A percentile compares a stretch with the other conserved stretches of the same genome.
Evolutionary conservation across 495 filamentous ascomycete species (phyloP).

Genomic region (Aspergillus sparsus): DNA sequence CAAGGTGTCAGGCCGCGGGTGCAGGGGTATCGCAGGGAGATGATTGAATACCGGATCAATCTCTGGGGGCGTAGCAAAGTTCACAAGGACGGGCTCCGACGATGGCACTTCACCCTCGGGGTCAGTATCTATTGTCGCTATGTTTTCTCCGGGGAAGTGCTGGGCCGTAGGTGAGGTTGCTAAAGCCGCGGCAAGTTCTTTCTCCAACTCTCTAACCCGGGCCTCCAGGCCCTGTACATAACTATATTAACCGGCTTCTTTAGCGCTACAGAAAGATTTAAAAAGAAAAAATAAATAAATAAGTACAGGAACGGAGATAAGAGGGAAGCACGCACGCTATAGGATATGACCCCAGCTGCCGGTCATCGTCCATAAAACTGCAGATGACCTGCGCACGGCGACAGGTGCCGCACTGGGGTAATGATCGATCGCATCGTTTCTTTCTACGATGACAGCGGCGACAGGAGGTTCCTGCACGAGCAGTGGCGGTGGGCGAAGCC

Average conservation of each 20-base stretch:
- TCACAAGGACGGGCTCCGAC: neutral
- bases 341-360: constrained; percentile 38
- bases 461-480: constrained; percentile 34
- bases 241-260: constrained; percentile 15
- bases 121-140: neutral
- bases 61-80: constrained; percentile 11
- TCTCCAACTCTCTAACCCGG: constrained; percentile 35
- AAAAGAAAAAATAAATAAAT: neutral
- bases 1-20: constrained; percentile 25
- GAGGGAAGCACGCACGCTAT: constrained; percentile 30
- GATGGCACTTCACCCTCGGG: neutral
- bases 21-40: neutral
- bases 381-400: constrained; percentile 34
- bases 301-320: neutral
- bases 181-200: constrained; percentile 22
- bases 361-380: constrained; percentile 40
- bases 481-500: constrained; percentile 15
- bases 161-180: neutral
- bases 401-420: constrained; percentile 40
- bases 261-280: neutral
- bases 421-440: constrained; percentile 39
- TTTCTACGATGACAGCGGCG: constrained; percentile 40
- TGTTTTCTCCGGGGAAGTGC: neutral
- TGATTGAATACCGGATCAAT: constrained; percentile 6
- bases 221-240: constrained; percentile 38